Conservation (phyloP, 2,329 filamentous ascomycete genomes). For the Mariannaea elegans region DNA sequence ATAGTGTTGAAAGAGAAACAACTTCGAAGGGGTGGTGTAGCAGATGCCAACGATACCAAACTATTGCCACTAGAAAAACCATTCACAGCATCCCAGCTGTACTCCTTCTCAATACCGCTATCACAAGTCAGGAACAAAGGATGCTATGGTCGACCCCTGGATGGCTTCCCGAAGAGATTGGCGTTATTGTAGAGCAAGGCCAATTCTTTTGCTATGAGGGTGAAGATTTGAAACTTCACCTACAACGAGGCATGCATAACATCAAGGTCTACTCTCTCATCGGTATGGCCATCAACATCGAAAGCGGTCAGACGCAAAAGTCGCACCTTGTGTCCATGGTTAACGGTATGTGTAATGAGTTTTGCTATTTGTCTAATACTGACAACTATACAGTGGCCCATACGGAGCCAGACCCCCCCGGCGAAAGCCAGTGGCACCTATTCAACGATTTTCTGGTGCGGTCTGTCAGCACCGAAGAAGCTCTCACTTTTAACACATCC, state of each 20-base stretch:
- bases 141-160: slow-evolving; percentile 88
- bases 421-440: slow-evolving; percentile 84
- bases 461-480: slow-evolving; percentile 81
- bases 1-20: slow-evolving; percentile 88
- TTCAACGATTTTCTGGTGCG: slow-evolving; percentile 98
- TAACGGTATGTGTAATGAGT: slow-evolving; percentile 65
- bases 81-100: slow-evolving; percentile 85
- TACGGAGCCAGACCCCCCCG: slow-evolving; percentile 66
- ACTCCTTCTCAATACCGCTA: slow-evolving; percentile 87
- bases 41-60: slow-evolving; percentile 89
- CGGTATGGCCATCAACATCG: slow-evolving; percentile 89
- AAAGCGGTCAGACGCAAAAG: slow-evolving; percentile 84
- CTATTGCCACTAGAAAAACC: slow-evolving; percentile 83
- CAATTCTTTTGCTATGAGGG: slow-evolving; percentile 96
- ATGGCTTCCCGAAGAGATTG: slow-evolving; percentile 94
- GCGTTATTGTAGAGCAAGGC: slow-evolving; percentile 88
- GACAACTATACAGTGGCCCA: slow-evolving; percentile 66
- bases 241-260: slow-evolving; percentile 80
- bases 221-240: slow-evolving; percentile 81
- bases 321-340: slow-evolving; percentile 91
- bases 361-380: not conserved
- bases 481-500: slow-evolving; percentile 84
- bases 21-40: slow-evolving; percentile 94
- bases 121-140: slow-evolving; percentile 75
- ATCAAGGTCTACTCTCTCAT: slow-evolving; percentile 92